A percentile compares a stretch with the other conserved stretches of the same genome.
Conservation (phyloP, 2,329 filamentous ascomycete genomes). For the Rutstroemia sp. region DNA sequence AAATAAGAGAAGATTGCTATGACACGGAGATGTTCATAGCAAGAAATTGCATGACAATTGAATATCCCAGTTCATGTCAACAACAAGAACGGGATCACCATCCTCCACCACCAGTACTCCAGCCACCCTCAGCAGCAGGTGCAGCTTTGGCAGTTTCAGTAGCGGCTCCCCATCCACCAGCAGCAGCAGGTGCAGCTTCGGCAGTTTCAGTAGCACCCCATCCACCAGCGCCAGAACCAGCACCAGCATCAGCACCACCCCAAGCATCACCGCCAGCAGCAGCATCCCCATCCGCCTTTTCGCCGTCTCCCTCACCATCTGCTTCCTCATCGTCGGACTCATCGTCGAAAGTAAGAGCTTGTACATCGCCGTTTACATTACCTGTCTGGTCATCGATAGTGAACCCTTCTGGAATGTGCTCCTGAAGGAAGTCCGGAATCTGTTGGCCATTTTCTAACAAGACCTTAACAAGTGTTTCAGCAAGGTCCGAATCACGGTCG, state of each 20-base stretch:
- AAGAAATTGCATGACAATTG: not conserved
- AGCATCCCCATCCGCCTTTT: not conserved
- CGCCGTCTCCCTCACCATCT: slow-evolving; percentile 27
- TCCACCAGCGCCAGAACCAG: not conserved
- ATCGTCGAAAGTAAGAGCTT: slow-evolving; percentile 39
- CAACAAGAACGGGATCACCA: not conserved
- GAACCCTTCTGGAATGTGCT: slow-evolving; percentile 50
- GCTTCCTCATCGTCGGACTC: slow-evolving; percentile 55
- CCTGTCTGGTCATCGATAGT: slow-evolving; percentile 20
- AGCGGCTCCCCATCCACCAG: not conserved
- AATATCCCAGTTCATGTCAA: not conserved
- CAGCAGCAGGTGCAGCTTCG: not conserved
- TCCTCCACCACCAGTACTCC: not conserved
- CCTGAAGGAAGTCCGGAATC: slow-evolving; percentile 74
- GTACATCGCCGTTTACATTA: slow-evolving; percentile 16
- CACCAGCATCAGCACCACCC: not conserved
- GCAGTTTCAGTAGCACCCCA: not conserved
- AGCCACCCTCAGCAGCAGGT: not conserved
- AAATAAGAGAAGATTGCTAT: not conserved
- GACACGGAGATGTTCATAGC: not conserved
- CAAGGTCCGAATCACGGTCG: slow-evolving; percentile 67
- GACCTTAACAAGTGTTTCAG: slow-evolving; percentile 67
- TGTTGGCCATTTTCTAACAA: slow-evolving; percentile 72
- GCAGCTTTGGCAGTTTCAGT: not conserved
- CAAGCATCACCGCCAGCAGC: slow-evolving; percentile 6